Base-by-base conservation (phyloP, 176 grass and related monocot genomes). In the Avena atlantica region DNA sequence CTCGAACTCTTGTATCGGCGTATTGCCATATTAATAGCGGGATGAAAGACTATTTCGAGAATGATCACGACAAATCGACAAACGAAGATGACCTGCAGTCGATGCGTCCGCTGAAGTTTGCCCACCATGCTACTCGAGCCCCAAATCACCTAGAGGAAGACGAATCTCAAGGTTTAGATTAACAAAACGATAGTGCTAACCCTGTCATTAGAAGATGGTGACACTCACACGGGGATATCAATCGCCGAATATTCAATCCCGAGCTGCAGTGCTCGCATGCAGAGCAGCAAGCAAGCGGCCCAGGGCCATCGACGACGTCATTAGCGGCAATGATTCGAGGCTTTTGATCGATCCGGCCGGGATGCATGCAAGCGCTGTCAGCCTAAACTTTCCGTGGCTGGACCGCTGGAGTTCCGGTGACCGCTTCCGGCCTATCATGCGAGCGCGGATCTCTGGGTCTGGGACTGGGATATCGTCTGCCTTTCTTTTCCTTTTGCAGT, bases 151-250 rank as follows among this genome's bases (percentile, higher is more conserved):
- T 34, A 34, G 31, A 34, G 31, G 31, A 4, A 34, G 31, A 34
- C 31, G 31, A 34, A 34, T 34, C 31, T 34, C 31, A 29, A 31
- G 42, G 17, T 63, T 74, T 76, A 1, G 74, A 76, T 76, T 53
- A 76, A 76, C 74, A 17, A 76, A 87, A 73, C 80, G 85, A 70
- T 84, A 87, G 87, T 87, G 85, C 80, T 84, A 87, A 67, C 89
- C 85, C 45, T 74, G 85, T 90, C 85, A 90, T 76, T 66, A 37
- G 80, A 64, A 67, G 47, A 49, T 79, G 78, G 71, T 24, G 72
- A 36, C 17, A 49, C 31, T 34, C 71, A 53, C 23, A 47, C 31
- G 66, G 24, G n/a, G 45, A 75, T 75, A 25, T 42, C 66, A 74
- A 74, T 69, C 48, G 21, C 52, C 3, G 37, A 66, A 29, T 84